Percentiles rank a stretch among this genome's conserved stretches.
Evolutionary conservation across 768 basidiomycete species (phyloP).

Genomic region (Podaxis pistillaris): DNA sequence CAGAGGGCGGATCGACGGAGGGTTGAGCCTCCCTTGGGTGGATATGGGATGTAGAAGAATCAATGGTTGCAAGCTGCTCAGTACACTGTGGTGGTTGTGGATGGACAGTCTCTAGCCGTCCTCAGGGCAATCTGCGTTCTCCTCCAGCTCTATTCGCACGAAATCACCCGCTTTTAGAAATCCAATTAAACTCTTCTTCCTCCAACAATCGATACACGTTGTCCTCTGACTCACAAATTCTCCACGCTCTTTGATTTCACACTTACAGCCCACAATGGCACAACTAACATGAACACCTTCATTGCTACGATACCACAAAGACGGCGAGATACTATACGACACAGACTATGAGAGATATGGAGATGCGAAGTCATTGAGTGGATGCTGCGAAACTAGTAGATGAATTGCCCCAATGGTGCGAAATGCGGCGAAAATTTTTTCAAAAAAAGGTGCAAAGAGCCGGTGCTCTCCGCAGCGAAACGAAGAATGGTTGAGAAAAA

Average conservation of each 20-base stretch:
- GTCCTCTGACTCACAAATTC: background rate
- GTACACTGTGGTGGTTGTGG: slow-evolving; percentile 18
- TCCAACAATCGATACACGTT: background rate
- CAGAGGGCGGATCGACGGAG: slow-evolving; percentile 40
- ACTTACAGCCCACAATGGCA: too few relatives aligned
- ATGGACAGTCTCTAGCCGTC: slow-evolving; percentile 2
- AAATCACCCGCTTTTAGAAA: slow-evolving; percentile 20
- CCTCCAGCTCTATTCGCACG: slow-evolving; percentile 20
- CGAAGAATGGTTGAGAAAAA: background rate
- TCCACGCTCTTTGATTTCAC: too few relatives aligned
- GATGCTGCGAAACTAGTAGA: background rate
- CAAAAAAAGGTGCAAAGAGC: background rate
- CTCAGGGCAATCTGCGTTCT: slow-evolving; percentile 16
- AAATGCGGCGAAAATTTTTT: background rate
- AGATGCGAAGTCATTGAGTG: slow-evolving; percentile 3
- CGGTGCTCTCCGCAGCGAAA: background rate
- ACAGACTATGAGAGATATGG: background rate
- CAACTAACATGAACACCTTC: background rate
- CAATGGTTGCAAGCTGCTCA: slow-evolving; percentile 47
- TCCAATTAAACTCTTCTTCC: background rate
- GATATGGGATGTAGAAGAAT: slow-evolving; percentile 59
- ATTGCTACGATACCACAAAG: background rate
- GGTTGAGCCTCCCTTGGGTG: slow-evolving; percentile 53
- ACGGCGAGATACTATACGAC: background rate
- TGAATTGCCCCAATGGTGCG: background rate